Base-by-base conservation (phyloP, 2,329 filamentous ascomycete genomes). In the Mariannaea elegans region DNA sequence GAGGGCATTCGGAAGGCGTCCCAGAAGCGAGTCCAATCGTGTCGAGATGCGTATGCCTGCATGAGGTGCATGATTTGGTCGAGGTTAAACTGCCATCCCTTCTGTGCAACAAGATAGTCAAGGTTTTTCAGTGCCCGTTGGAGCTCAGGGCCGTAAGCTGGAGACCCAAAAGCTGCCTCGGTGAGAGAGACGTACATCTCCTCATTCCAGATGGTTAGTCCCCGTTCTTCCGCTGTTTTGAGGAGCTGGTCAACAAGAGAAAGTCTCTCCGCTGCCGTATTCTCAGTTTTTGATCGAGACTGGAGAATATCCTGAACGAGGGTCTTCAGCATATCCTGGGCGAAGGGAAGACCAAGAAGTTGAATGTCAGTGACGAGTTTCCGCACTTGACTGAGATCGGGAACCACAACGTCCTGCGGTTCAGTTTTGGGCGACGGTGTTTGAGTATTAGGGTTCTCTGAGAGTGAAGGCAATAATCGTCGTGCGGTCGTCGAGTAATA, bases 1-100 rank as follows among this genome's bases (percentile, higher is more conserved):
- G 87, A 75, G 4, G 85, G 81, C 56, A 81, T 78, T 54, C 82
- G 81, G 80, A 89, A 91, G 9, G 81, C 70, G 18, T 85, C 79
- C 87, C 86, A 90, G 67, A 91, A 86, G 6, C 78, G 76, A 14
- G 80, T 72, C 81, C 86, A 89, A 64, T 87, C 76, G 16, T 71
- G 68, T 59, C 79, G 78, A 18, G 66, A 63, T 5, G 84, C 79
- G 62, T 86, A 83, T 1, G 78, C 75, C 3, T 72, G 65, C 75
- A 86, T 75, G 32, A 87, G 73, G 16, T 73, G 74, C 41, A 76
- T 70, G 9, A 79, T 71, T 46, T 78, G 72, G 23, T 80, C 75
- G 19, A 70, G 64, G 48, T 79, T 78, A n/a, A 78, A 77, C 2
- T 76, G 71, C 24, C 75, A 67, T 13, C 73, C 66, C 4, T 72